phyloP scores from a whole-genome alignment of 106 monocot genomes.

The Dactylorhiza incarnata region DNA sequence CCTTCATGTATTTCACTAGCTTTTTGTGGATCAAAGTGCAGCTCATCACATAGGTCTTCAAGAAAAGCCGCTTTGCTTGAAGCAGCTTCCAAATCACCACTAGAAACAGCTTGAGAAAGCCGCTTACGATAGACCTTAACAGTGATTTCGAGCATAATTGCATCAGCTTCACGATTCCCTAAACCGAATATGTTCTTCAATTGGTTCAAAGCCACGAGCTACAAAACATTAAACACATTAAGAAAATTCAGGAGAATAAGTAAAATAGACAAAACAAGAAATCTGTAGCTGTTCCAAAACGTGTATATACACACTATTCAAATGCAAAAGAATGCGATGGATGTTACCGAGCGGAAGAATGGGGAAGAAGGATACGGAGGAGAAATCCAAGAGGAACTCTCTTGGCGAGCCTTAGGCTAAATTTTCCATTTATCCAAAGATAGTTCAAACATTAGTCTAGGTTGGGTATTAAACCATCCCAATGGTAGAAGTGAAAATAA shows the following conservation, averaged over 20 bases:
- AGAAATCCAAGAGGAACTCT: no score
- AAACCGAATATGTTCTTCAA: constrained; percentile 94
- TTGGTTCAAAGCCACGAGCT: constrained; percentile 71
- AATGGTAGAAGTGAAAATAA: no score
- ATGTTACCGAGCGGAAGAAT: neutral
- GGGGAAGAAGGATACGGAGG: no score
- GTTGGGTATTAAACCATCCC: no score
- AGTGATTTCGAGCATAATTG: constrained; percentile 73
- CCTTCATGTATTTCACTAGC: constrained; percentile 96
- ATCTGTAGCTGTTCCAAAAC: neutral
- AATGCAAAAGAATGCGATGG: neutral
- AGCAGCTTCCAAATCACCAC: constrained; percentile 68
- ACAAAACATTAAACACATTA: constrained; percentile 9
- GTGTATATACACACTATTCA: neutral
- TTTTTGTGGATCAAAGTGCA: constrained; percentile 79
- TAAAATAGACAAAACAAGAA: neutral
- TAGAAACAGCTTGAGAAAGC: constrained; percentile 71
- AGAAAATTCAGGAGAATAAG: neutral
- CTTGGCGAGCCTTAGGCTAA: no score
- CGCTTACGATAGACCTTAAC: constrained; percentile 67
- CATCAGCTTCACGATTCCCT: constrained; percentile 81
- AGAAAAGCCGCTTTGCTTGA: constrained; percentile 91
- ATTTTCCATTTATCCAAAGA: no score
- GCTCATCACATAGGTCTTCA: constrained; percentile 84
- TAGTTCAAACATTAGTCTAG: no score